Evolutionary conservation across 495 filamentous ascomycete genomes (phyloP).

Genomic region (Trichoderma virens): DNA sequence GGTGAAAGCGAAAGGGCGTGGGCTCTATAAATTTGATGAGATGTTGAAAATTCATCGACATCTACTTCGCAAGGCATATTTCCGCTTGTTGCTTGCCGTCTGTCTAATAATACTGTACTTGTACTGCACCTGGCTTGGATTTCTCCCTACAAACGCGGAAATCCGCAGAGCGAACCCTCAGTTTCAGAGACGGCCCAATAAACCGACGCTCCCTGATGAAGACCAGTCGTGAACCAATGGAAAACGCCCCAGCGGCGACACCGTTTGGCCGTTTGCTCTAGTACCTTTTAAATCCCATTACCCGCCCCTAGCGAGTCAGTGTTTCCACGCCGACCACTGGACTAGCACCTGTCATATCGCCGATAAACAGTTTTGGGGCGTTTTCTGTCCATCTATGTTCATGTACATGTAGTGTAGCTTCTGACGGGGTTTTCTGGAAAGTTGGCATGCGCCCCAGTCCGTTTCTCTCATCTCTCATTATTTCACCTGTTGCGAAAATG

Average conservation of each 20-base stretch:
- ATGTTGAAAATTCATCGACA: too few relatives aligned
- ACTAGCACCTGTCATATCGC: slow-evolving; percentile 4
- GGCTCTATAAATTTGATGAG: too few relatives aligned
- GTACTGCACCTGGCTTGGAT: too few relatives aligned
- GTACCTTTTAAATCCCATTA: too few relatives aligned
- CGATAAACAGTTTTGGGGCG: background rate
- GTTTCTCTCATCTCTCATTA: background rate
- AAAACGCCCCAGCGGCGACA: background rate
- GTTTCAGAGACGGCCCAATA: background rate
- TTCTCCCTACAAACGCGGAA: too few relatives aligned
- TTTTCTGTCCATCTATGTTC: background rate
- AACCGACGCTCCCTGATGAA: background rate
- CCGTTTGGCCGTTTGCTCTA: background rate
- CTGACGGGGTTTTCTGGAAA: background rate
- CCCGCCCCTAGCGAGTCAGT: slow-evolving; percentile 7
- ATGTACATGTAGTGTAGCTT: background rate
- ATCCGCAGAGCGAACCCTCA: too few relatives aligned
- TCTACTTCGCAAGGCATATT: too few relatives aligned
- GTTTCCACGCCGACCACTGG: background rate
- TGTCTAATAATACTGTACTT: too few relatives aligned
- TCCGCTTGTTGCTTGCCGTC: too few relatives aligned
- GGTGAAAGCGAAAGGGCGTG: too few relatives aligned
- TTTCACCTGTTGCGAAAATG: background rate
- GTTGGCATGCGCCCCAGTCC: background rate
- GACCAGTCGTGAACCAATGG: background rate